Evolutionary conservation across 306 rosid genomes (phyloP), one percentile per base, ranked within the genome.

Genomic region (Prunus mume): DNA sequence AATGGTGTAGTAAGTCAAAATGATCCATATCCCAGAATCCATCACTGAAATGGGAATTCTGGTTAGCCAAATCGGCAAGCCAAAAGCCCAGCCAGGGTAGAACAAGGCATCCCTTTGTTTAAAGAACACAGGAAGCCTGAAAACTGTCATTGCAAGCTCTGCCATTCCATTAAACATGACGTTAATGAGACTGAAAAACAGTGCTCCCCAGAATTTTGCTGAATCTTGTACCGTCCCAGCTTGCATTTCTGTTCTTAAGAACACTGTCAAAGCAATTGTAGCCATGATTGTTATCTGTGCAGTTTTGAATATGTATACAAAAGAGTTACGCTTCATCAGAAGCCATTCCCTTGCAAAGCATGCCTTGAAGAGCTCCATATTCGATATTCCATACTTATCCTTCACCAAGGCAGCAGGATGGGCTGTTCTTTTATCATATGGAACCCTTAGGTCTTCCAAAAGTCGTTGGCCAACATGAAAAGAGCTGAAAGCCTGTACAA

Each of bases 391-490:
- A 56, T 76, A 83, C 70, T 81, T 88, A 25, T 77, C 69, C 78
- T 79, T 88, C 25, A 82, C 92, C 72, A 90, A 88, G n/a, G 90
- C 92, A 41, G 87, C 87, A 69, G 78, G 83, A 72, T 88, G 95
- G 51, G 88, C 85, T 2, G 56, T 67, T 38, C 84, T 79, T 45
- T 75, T 88, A 60, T 88, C 90, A 71, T 80, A 86, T 4, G 89
- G 77, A 10, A 84, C 64, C 0, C 81, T 74, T 10, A 90, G 78
- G 58, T 86, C 86, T 9, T 52, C 78, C 8, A 76, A 64, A 17
- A 90, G 76, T 45, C 20, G 68, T 24, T 72, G 57, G 62, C 95
- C 92, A 25, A 90, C 88, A 69, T 84, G 90, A 79, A 81, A 90
- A 3, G 22, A 22, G 79, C 80, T 84, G 76, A 90, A 87, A 32